These are phyloP conservation scores for Lactifluus piperatus DNA, from an alignment of 768 basidiomycete genomes.

Conservation along the genomic window DNA sequence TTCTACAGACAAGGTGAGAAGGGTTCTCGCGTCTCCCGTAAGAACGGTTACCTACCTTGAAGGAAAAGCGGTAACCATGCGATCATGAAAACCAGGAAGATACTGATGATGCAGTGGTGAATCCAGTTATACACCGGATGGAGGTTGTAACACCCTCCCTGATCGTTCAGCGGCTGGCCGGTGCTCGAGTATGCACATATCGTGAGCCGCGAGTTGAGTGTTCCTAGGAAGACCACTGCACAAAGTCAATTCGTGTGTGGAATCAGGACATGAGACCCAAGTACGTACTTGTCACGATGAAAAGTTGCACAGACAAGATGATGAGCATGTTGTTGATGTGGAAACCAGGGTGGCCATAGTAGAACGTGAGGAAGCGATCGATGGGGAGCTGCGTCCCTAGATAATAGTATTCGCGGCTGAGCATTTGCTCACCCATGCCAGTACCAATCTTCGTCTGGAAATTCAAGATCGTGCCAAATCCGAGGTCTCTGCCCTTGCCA, in stretches of 20 bases:
- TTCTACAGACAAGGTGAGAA: constrained; percentile 43
- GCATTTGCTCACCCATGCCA: constrained; percentile 99
- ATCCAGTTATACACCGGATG: constrained; percentile 94
- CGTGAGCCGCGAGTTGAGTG: constrained; percentile 69
- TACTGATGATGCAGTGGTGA: constrained; percentile 90
- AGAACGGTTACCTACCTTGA: constrained; percentile 53
- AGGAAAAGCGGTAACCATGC: constrained; percentile 91
- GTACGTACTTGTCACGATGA: constrained; percentile 79
- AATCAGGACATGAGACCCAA: not conserved
- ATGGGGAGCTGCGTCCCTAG: constrained; percentile 95
- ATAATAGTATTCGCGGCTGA: constrained; percentile 98
- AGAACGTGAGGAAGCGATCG: constrained; percentile 98
- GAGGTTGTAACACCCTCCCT: constrained; percentile 90
- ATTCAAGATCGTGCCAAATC: constrained; percentile 97
- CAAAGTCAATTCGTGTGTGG: constrained; percentile 16
- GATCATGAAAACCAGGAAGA: constrained; percentile 98
- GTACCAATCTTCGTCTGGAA: constrained; percentile 99
- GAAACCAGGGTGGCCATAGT: constrained; percentile 99
- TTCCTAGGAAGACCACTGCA: constrained; percentile 90
- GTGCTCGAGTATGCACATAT: constrained; percentile 73
- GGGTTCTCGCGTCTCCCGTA: not conserved
- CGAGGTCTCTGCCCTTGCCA: constrained; percentile 96
- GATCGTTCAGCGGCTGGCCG: constrained; percentile 67
- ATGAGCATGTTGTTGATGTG: constrained; percentile 99
- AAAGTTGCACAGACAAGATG: constrained; percentile 92